phyloP scores from a whole-genome alignment of 2,329 filamentous ascomycete species.

The Sclerotinia trifoliorum region DNA sequence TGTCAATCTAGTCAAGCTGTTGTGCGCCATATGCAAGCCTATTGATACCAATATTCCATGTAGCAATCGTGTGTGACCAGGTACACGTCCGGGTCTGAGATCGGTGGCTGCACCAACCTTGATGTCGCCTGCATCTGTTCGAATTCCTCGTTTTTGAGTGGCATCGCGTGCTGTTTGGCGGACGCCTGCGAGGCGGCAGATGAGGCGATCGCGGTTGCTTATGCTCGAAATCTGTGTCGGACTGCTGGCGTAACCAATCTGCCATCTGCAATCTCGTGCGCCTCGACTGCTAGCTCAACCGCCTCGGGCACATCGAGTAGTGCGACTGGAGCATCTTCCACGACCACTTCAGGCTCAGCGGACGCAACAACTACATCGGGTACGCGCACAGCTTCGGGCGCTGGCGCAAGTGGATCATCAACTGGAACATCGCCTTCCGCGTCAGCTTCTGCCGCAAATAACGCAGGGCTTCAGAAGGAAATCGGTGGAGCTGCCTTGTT shows the following conservation, averaged over 20 bases:
- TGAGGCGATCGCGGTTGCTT: slow-evolving; percentile 41
- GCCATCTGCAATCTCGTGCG: slow-evolving; percentile 31
- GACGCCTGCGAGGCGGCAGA: slow-evolving; percentile 44
- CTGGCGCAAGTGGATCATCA: background rate
- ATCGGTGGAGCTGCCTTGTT: slow-evolving; percentile 32
- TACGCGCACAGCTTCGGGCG: background rate
- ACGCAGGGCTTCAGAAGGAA: slow-evolving; percentile 29
- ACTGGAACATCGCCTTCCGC: slow-evolving; percentile 14
- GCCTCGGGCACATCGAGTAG: slow-evolving; percentile 14
- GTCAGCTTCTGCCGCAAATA: slow-evolving; percentile 27
- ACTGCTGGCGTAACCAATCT: slow-evolving; percentile 40
- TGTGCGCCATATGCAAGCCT: background rate
- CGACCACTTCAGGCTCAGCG: background rate
- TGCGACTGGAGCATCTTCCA: background rate
- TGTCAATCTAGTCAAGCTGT: background rate
- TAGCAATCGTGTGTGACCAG: slow-evolving; percentile 40
- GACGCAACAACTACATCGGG: background rate
- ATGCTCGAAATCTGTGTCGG: slow-evolving; percentile 41
- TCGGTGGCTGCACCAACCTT: slow-evolving; percentile 43
- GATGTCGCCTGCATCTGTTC: slow-evolving; percentile 52
- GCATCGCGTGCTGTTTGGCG: slow-evolving; percentile 51
- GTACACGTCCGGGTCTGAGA: slow-evolving; percentile 43
- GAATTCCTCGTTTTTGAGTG: slow-evolving; percentile 46
- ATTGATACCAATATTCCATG: slow-evolving; percentile 11
- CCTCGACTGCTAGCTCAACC: slow-evolving; percentile 14